A percentile compares a stretch with the other conserved stretches of the same genome.
phyloP scores from a whole-genome alignment of 768 basidiomycete genomes.

The Mycena albidolilacea region DNA sequence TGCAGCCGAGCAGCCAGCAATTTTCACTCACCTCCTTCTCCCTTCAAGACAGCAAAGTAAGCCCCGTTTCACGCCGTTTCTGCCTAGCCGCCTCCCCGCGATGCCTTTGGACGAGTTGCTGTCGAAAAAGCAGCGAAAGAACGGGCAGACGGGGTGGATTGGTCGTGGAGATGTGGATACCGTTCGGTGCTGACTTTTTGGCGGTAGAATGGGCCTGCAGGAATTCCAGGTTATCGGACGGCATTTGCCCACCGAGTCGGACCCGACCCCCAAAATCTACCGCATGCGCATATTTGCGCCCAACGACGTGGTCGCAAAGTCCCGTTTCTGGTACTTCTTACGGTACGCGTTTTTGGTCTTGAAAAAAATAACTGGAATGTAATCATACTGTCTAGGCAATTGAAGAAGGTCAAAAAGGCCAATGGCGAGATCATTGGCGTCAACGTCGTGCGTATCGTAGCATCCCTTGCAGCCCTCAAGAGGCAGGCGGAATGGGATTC shows the following conservation, averaged over 20 bases:
- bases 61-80: background rate
- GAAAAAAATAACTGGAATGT: too few relatives aligned
- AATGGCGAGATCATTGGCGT: constrained; percentile 99
- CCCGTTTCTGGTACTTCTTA: constrained; percentile 99
- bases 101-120: background rate
- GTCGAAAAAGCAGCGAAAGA: background rate
- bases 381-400: constrained; percentile 67
- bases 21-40: background rate
- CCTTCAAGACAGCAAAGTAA: constrained; percentile 36
- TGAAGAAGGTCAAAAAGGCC: constrained; percentile 99
- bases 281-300: constrained; percentile 99
- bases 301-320: constrained; percentile 99
- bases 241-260: constrained; percentile 93
- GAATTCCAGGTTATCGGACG: constrained; percentile 99
- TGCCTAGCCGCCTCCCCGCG: background rate
- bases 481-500: constrained; percentile 86
- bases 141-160: constrained; percentile 22
- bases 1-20: too few relatives aligned
- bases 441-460: constrained; percentile 93
- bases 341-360: constrained; percentile 63
- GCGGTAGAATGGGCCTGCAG: constrained; percentile 77
- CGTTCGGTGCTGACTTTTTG: constrained; percentile 24
- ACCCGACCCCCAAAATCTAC: constrained; percentile 98
- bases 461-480: constrained; percentile 84
- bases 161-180: constrained; percentile 15